Base-by-base conservation (phyloP, 2,329 filamentous ascomycete genomes). In the Cladophialophora carrionii region DNA sequence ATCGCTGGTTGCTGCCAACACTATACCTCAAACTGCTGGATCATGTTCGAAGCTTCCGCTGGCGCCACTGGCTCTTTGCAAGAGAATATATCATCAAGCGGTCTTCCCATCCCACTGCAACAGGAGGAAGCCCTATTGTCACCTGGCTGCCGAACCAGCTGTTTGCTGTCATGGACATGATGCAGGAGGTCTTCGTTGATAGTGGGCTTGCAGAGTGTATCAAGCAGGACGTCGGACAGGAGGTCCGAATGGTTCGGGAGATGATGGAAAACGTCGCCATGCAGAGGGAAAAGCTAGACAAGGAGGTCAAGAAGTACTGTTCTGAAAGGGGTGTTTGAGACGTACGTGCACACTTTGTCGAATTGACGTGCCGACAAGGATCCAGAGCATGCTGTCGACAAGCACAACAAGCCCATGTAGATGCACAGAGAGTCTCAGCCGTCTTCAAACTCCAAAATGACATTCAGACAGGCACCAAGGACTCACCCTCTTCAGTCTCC, bases 111-210 rank as follows among this genome's bases (percentile, higher is more conserved):
- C 79, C 80, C 2, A 81, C 79, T 64, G 80, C 80, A 31, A 82
- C 80, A 0, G 80, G 80, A 43, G 80, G 80, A 9, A 81, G 79
- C 68, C 80, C 80, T 0, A 82, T 82, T 62, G 78, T 82, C 20
- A 80, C 79, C 75, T 82, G 80, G 80, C 73, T 82, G 48, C 80
- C 80, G 0, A 82, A 82, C 62, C 80, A 82, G 66, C 72, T 82
- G 4, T 78, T 77, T 2, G 79, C 78, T 1, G 80, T 82, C n/a
- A 80, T 81, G 78, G 79, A 81, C 41, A 71, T 81, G 64, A 81
- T 81, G 80, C 71, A 81, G n/a, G 72, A 74, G 1, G 77, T 80
- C 32, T 80, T 81, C 37, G 75, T 78, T n/a, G 69, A 65, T 4
- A 64, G 67, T 66, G 70, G 68, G n/a, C 51, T 70, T 48, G 66